A percentile compares a stretch with the other conserved stretches of the same genome.
phyloP scores from a whole-genome alignment of 2,329 filamentous ascomycete genomes.

The Phoma herbarum region DNA sequence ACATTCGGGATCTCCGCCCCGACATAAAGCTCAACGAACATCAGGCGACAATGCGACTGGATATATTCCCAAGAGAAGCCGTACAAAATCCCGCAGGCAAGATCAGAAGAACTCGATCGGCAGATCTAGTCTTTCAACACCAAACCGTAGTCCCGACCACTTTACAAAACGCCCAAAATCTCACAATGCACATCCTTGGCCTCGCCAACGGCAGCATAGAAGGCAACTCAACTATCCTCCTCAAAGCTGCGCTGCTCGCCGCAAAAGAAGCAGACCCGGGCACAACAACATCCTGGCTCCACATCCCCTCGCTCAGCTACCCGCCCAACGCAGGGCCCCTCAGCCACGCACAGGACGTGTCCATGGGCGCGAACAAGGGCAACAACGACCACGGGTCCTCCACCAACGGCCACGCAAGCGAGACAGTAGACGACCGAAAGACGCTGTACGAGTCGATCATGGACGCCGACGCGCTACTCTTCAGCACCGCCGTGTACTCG shows the following conservation, averaged over 20 bases:
- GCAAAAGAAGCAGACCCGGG: neutral
- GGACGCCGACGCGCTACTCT: slow-evolving; percentile 17
- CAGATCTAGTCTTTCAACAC: neutral
- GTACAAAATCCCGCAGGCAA: neutral
- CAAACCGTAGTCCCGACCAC: neutral
- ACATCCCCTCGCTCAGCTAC: slow-evolving; percentile 18
- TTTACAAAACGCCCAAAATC: no score
- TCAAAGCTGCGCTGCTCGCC: slow-evolving; percentile 20
- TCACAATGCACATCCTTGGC: slow-evolving; percentile 24
- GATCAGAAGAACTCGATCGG: neutral
- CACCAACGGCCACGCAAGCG: neutral
- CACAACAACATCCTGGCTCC: slow-evolving; percentile 22
- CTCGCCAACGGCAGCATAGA: slow-evolving; percentile 20
- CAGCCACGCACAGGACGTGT: slow-evolving; percentile 7
- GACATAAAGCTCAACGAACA: neutral
- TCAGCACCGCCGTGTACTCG: slow-evolving; percentile 20
- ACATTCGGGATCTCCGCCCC: neutral
- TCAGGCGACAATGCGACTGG: neutral
- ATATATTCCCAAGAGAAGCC: neutral
- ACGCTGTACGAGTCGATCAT: slow-evolving; percentile 16
- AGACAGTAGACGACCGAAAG: slow-evolving; percentile 6
- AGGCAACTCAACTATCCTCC: slow-evolving; percentile 23
- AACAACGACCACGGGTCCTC: slow-evolving; percentile 4
- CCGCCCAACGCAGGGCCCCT: slow-evolving; percentile 19
- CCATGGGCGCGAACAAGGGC: slow-evolving; percentile 12